Conservation (phyloP, 2,329 filamentous ascomycete species). For the Fusarium scirpi region DNA sequence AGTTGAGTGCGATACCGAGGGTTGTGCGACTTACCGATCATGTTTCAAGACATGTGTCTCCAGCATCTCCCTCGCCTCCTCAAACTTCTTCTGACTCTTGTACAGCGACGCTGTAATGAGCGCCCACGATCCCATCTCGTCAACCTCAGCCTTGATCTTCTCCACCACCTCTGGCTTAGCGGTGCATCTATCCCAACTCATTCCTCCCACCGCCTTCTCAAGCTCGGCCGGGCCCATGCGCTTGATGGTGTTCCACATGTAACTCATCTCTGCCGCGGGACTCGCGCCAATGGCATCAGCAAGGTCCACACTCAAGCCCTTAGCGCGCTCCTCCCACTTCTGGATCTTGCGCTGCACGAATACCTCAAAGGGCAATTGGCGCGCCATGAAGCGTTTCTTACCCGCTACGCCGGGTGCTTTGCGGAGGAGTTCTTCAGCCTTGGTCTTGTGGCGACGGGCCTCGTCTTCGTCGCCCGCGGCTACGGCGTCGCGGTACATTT, state of each 20-base stretch:
- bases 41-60: constrained; percentile 73
- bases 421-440: constrained; percentile 76
- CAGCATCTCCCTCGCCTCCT: constrained; percentile 75
- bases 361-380: constrained; percentile 88
- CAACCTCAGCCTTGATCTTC: constrained; percentile 64
- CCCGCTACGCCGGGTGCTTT: constrained; percentile 80
- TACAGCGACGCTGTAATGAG: constrained; percentile 75
- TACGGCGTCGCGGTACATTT: constrained; percentile 77
- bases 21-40: constrained; percentile 63
- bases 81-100: constrained; percentile 70
- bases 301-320: constrained; percentile 73
- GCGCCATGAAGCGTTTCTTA: constrained; percentile 90
- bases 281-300: constrained; percentile 84
- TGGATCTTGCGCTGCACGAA: constrained; percentile 86
- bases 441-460: constrained; percentile 68
- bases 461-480: constrained; percentile 54
- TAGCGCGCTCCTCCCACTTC: constrained; percentile 87
- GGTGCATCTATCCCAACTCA: constrained; percentile 75
- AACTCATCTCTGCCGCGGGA: constrained; percentile 90
- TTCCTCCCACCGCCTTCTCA: constrained; percentile 68
- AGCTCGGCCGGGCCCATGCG: constrained; percentile 78
- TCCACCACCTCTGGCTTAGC: constrained; percentile 55
- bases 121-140: constrained; percentile 73
- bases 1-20: not conserved
- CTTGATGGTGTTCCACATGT: constrained; percentile 91